These are phyloP conservation scores for Saccharomycopsis sp. DNA, from an alignment of 805 yeast genomes.

Conservation along the genomic window DNA sequence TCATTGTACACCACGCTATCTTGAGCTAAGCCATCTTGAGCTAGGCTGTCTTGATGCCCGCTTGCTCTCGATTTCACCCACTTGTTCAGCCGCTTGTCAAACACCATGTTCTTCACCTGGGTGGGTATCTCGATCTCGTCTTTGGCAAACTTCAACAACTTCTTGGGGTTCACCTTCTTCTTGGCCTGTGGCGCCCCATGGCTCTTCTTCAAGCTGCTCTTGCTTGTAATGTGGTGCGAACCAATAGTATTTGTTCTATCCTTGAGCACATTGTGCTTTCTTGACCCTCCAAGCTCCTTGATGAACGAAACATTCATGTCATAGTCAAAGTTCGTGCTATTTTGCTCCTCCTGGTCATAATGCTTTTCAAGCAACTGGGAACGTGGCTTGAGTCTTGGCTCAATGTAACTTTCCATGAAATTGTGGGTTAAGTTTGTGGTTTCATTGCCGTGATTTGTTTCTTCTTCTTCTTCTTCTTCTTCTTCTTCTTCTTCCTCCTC, in stretches of 20 bases:
- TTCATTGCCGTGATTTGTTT: slow-evolving; percentile 4
- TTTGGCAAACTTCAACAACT: slow-evolving; percentile 17
- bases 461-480: neutral
- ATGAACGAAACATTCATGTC: slow-evolving; percentile 21
- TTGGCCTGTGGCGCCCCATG: no score
- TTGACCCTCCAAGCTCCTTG: slow-evolving; percentile 11
- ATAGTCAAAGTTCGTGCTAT: slow-evolving; percentile 9
- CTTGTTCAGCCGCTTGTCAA: slow-evolving; percentile 11
- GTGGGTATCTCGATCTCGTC: slow-evolving; percentile 19
- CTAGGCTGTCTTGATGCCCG: neutral
- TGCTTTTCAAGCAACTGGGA: neutral
- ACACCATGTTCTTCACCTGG: slow-evolving; percentile 15
- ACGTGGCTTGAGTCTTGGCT: slow-evolving; percentile 9
- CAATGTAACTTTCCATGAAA: slow-evolving; percentile 14
- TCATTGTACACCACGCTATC: no score
- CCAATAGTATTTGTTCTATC: neutral
- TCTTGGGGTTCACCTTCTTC: slow-evolving; percentile 14
- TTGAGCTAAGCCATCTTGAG: neutral
- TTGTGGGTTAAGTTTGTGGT: slow-evolving; percentile 10
- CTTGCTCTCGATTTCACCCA: slow-evolving; percentile 8
- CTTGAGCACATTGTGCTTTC: neutral
- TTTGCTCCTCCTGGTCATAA: neutral
- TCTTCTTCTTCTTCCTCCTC: neutral
- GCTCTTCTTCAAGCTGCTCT: slow-evolving; percentile 5
- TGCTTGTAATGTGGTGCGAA: neutral